phyloP scores from a whole-genome alignment of 345 rosid genomes.

The Cardamine resedifolia region DNA sequence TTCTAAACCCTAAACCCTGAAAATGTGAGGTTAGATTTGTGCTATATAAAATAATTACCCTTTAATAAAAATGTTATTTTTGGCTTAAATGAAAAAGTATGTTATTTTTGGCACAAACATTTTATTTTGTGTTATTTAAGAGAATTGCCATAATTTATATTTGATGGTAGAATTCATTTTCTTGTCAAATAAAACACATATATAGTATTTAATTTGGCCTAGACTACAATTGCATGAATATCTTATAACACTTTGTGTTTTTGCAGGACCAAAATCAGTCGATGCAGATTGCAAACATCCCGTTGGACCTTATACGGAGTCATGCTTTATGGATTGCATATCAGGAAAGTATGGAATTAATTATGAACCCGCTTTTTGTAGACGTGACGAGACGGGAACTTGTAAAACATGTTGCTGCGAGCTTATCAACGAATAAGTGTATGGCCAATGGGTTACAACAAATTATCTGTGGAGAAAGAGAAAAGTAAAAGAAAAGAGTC shows the following conservation, averaged over 20 bases:
- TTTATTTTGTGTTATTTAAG: too few species aligned
- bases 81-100: too few species aligned
- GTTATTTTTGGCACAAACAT: too few species aligned
- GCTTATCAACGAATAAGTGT: neutral
- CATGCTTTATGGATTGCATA: neutral
- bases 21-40: too few species aligned
- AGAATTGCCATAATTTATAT: too few species aligned
- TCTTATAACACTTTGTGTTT: neutral
- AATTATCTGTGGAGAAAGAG: neutral
- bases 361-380: neutral
- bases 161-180: neutral
- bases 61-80: too few species aligned
- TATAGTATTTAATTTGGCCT: too few species aligned
- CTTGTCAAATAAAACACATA: neutral
- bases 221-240: neutral
- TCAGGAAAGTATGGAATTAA: neutral
- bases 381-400: neutral
- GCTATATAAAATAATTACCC: too few species aligned
- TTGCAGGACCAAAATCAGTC: conserved; percentile 1
- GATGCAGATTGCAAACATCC: conserved; percentile 1
- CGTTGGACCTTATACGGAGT: neutral
- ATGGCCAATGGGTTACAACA: neutral
- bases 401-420: neutral
- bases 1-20: too few species aligned
- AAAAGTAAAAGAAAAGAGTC: too few species aligned